Conservation (phyloP, 2,329 filamentous ascomycete species). For the Periconia macrospinosa region DNA sequence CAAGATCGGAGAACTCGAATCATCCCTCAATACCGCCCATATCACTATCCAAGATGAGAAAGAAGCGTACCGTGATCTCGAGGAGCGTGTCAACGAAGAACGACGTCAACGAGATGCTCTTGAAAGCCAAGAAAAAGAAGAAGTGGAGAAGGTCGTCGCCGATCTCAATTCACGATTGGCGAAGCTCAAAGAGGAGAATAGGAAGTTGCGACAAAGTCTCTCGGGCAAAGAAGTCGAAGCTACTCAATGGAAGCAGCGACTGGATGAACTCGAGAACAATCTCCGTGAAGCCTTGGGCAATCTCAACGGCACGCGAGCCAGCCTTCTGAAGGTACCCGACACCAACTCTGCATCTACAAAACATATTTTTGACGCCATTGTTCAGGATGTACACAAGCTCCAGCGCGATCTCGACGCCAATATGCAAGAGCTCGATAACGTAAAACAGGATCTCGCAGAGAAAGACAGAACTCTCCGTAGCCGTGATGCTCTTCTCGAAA, state of each 20-base stretch:
- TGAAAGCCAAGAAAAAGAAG: conserved; percentile 87
- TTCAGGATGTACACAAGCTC: conserved; percentile 77
- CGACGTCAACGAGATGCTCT: conserved; percentile 84
- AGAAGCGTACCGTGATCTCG: conserved; percentile 60
- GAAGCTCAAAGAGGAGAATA: conserved; percentile 80
- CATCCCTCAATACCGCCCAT: conserved; percentile 76
- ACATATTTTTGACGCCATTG: conserved; percentile 17
- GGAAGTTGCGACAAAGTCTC: conserved; percentile 79
- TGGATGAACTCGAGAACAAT: conserved; percentile 87
- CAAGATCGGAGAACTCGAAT: conserved; percentile 91
- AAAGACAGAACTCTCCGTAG: conserved; percentile 90
- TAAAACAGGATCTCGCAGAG: conserved; percentile 77
- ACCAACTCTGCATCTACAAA: conserved; percentile 4
- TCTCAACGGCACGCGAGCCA: conserved; percentile 81
- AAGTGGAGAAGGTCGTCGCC: conserved; percentile 90
- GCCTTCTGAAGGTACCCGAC: conserved; percentile 69
- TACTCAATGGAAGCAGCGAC: conserved; percentile 84
- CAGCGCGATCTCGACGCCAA: conserved; percentile 87
- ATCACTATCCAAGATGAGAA: conserved; percentile 81
- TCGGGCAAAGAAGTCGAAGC: conserved; percentile 85
- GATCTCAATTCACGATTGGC: conserved; percentile 86
- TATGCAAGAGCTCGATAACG: conserved; percentile 76
- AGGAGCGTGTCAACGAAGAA: conserved; percentile 74
- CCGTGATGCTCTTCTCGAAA: conserved; percentile 85
- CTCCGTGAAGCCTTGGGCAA: conserved; percentile 86